phyloP scores from a whole-genome alignment of 1,139 yeast genomes.

The Debaryomyces nepalensis region DNA sequence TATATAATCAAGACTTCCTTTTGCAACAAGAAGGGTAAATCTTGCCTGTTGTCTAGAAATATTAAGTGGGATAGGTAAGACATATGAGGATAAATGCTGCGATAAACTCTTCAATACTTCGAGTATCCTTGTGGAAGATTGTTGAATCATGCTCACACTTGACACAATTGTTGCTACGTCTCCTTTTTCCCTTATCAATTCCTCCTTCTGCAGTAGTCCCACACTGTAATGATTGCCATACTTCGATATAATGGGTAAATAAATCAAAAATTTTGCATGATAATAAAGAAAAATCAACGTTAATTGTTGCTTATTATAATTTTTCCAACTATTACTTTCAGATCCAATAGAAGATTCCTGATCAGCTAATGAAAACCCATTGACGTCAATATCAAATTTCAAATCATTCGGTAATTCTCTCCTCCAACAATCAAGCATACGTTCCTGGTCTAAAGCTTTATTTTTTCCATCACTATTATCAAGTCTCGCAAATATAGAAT shows the following conservation, averaged over 20 bases:
- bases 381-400: slow-evolving; percentile 67
- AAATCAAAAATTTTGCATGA: slow-evolving; percentile 79
- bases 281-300: slow-evolving; percentile 70
- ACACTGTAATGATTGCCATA: slow-evolving; percentile 51
- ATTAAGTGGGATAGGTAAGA: slow-evolving; percentile 72
- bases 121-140: slow-evolving; percentile 69
- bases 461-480: slow-evolving; percentile 43
- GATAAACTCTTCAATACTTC: slow-evolving; percentile 59
- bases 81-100: slow-evolving; percentile 40
- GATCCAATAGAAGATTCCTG: slow-evolving; percentile 33
- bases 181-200: slow-evolving; percentile 33
- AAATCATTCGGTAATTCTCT: slow-evolving; percentile 66
- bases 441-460: slow-evolving; percentile 59
- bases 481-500: slow-evolving; percentile 59
- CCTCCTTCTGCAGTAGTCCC: slow-evolving; percentile 48
- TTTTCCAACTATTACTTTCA: slow-evolving; percentile 38
- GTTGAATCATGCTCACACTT: slow-evolving; percentile 68
- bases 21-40: slow-evolving; percentile 71
- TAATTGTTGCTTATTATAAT: slow-evolving; percentile 54
- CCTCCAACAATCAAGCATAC: slow-evolving; percentile 79
- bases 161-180: slow-evolving; percentile 35
- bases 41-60: slow-evolving; percentile 71
- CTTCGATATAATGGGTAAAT: slow-evolving; percentile 70
- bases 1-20: slow-evolving; percentile 80
- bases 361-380: slow-evolving; percentile 55